Evolutionary conservation across 2,329 filamentous ascomycete genomes (phyloP).

Genomic region (Microdochium trichocladiopsis): DNA sequence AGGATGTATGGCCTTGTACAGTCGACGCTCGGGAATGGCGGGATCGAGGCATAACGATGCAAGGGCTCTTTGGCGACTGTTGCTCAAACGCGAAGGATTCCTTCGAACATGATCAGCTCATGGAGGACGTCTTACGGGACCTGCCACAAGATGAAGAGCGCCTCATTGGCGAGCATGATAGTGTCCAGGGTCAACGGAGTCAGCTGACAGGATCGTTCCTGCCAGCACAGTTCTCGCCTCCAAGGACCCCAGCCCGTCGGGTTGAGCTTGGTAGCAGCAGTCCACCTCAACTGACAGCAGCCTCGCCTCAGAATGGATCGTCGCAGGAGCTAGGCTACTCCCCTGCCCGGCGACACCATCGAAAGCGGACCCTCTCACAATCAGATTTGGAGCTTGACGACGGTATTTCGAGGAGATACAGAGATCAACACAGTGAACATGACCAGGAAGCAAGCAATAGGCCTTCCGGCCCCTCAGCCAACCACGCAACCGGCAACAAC

Average conservation of each 20-base stretch:
- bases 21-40: constrained; percentile 58
- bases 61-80: constrained; percentile 61
- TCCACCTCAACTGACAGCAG: background rate
- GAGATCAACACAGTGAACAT: too few species aligned
- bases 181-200: background rate
- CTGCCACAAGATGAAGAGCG: constrained; percentile 1
- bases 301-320: background rate
- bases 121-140: constrained; percentile 26
- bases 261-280: background rate
- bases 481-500: too few species aligned
- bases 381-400: background rate
- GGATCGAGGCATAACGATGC: constrained; percentile 53
- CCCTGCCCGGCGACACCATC: background rate
- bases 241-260: background rate
- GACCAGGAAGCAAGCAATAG: too few species aligned
- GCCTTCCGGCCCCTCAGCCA: too few species aligned
- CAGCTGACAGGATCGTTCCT: background rate
- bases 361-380: background rate
- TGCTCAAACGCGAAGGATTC: constrained; percentile 43
- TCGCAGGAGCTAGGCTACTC: background rate
- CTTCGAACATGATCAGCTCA: constrained; percentile 61
- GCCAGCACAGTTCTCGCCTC: background rate
- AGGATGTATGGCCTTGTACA: constrained; percentile 79
- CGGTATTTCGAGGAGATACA: background rate
- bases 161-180: constrained; percentile 1